These are phyloP conservation scores for Fusarium sp. DNA, from an alignment of 2,329 filamentous ascomycete species.

Conservation along the genomic window DNA sequence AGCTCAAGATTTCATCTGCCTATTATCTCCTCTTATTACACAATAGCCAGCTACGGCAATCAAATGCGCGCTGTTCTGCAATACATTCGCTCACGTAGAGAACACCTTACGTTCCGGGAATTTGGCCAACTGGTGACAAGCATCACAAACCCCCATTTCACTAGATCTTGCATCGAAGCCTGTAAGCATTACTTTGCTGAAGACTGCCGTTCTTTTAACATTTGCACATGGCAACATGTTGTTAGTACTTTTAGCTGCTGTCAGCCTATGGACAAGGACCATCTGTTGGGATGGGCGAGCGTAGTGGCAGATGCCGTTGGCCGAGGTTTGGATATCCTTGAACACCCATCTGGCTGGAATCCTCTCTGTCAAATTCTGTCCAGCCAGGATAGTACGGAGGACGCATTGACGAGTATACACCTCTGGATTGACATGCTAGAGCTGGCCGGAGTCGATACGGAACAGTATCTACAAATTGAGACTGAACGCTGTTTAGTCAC, in stretches of 20 bases:
- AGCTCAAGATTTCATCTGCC: not conserved
- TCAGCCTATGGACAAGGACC: too few relatives aligned
- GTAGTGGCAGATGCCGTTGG: not conserved
- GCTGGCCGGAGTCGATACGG: not conserved
- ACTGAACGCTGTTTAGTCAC: too few relatives aligned
- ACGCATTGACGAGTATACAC: not conserved
- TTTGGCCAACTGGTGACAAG: too few relatives aligned
- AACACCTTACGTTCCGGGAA: too few relatives aligned
- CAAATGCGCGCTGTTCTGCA: not conserved
- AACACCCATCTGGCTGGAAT: not conserved
- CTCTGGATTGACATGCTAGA: constrained; percentile 5
- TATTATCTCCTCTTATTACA: not conserved
- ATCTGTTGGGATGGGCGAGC: not conserved
- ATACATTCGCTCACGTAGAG: not conserved
- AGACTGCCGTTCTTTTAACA: not conserved
- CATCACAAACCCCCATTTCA: too few relatives aligned
- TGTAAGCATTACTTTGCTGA: not conserved
- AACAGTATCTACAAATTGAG: constrained; percentile 6
- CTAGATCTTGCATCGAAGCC: too few relatives aligned
- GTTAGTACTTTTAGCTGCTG: too few relatives aligned
- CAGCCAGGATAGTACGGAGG: not conserved
- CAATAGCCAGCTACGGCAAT: not conserved
- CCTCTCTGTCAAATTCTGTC: not conserved
- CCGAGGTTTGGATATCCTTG: not conserved
- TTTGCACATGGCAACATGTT: too few relatives aligned